Evolutionary conservation across 148 eudicot genomes (phyloP), one percentile per base, ranked within the genome.

Genomic region (Linanthus parryae): DNA sequence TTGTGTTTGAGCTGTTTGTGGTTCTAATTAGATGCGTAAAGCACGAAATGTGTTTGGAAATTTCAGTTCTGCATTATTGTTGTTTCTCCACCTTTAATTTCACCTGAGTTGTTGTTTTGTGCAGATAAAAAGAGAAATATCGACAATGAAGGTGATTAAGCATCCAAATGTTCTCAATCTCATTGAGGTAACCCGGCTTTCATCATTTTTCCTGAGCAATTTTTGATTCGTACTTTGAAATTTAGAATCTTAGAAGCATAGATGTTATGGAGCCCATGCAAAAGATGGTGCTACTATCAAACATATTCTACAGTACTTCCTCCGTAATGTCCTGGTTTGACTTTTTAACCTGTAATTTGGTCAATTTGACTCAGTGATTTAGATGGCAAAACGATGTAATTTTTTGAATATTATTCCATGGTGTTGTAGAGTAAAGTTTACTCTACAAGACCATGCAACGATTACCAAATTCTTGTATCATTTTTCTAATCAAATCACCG

Each of bases 91-190:
- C n/a, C n/a, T n/a, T n/a, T n/a, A n/a, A n/a, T n/a, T n/a, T n/a
- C n/a, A n/a, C n/a, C n/a, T n/a, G n/a, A n/a, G n/a, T n/a, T n/a
- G n/a, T n/a, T 58, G 16, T 15, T 47, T 16, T 51, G 58, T 58
- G 27, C 69, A 87, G 95, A 80, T 87, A 19, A 87, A 83, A 66
- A 77, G 94, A 45, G 97, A 89, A 59, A 82, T 89, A 25, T 61
- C 87, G 4, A 84, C 87, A 1, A 89, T 89, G 97, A 89, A 89
- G 74, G 69, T 72, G 72, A 79, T 82, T 70, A 82, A 71, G 68
- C 97, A 89, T 66, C 94, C 97, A 1, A 82, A 89, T 75, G 92
- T 89, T 44, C 62, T 88, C 27, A 71, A 75, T 52, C 71, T 88
- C 37, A 46, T 68, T 40, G 94, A 88, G 94, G 97, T 88, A 74